A percentile compares a stretch with the other conserved stretches of the same genome.
phyloP scores from a whole-genome alignment of 352 stramenopile species.

The Globisporangium middletonii region DNA sequence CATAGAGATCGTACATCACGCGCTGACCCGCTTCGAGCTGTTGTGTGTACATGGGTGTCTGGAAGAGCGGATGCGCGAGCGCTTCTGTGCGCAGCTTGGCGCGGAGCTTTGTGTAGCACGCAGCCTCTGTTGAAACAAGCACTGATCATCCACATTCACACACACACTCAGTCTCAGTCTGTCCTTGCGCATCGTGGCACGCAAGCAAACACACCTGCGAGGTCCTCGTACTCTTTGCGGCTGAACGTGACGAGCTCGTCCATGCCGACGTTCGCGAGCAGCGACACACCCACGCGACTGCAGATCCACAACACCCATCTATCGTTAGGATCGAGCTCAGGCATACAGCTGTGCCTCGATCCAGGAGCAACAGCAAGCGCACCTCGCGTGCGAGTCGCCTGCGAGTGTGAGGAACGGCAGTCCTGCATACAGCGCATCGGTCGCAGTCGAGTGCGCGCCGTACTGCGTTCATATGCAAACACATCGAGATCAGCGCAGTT shows the following conservation, averaged over 20 bases:
- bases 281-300: conserved; percentile 46
- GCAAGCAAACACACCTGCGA: conserved; percentile 25
- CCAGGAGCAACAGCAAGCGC: not conserved
- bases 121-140: conserved; percentile 21
- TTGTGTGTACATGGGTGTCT: conserved; percentile 26
- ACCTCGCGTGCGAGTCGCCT: conserved; percentile 56
- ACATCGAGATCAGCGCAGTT: not conserved
- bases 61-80: conserved; percentile 24
- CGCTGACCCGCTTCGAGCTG: conserved; percentile 35
- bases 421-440: conserved; percentile 80
- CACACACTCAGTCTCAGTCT: no score
- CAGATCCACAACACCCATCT: not conserved
- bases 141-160: conserved; percentile 13
- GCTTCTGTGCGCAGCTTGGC: conserved; percentile 17
- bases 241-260: conserved; percentile 33
- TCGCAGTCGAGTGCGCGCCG: conserved; percentile 90
- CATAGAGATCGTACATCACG: conserved; percentile 28
- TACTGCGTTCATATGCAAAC: conserved; percentile 44
- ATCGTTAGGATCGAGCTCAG: not conserved
- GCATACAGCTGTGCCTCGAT: no score
- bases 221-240: conserved; percentile 39
- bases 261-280: conserved; percentile 35
- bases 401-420: conserved; percentile 87
- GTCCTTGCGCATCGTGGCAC: not conserved
- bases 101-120: conserved; percentile 13